Evolutionary conservation across 768 basidiomycete genomes (phyloP), one percentile per base, ranked within the genome.

Genomic region (Daedaleopsis sinensis): DNA sequence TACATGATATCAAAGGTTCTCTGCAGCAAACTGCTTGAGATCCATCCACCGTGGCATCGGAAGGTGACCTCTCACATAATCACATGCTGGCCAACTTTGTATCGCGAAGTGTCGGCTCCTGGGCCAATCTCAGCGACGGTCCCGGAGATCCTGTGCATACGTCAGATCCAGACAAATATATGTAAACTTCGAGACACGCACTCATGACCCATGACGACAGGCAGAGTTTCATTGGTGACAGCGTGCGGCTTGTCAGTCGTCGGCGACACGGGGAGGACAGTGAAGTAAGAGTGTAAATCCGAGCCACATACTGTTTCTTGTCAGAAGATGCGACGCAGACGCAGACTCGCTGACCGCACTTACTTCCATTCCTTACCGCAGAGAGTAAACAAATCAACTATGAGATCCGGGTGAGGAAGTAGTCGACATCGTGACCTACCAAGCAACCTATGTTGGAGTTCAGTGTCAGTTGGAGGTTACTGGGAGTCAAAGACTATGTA

Each of bases 141-240:
- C 12, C 68, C 68, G 4, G 68, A 68, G 49, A 70, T 66, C 38
- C 68, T 70, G 36, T 3, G 15, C 18, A 36, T 4, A 19, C 18
- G 8, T n/a, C 1, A 55, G 18, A 1, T 56, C 3, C 8, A 10
- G 9, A 55, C 19, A 3, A 1, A 32, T 8, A 15, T 4, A 44
- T 21, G 11, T 12, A n/a, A 38, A 32, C 24, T 11, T 15, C 2
- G 21, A 44, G 16, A 12, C 24, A 50, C 59, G 12, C n/a, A 81
- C 79, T 82, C 81, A 61, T 84, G 82, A 0, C 81, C 81, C 38
- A 82, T 70, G 5, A 75, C 78, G 13, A 79, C 67, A 0, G 82
- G 81, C 2, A 78, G 65, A 2, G 66, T 73, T 55, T 79, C 76
- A 16, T 77, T 76, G 0, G 80, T 78, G 16, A 78, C 44, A 7